Evolutionary conservation across 768 basidiomycete species (phyloP).

Genomic region (Sporobolomyces pararoseus): DNA sequence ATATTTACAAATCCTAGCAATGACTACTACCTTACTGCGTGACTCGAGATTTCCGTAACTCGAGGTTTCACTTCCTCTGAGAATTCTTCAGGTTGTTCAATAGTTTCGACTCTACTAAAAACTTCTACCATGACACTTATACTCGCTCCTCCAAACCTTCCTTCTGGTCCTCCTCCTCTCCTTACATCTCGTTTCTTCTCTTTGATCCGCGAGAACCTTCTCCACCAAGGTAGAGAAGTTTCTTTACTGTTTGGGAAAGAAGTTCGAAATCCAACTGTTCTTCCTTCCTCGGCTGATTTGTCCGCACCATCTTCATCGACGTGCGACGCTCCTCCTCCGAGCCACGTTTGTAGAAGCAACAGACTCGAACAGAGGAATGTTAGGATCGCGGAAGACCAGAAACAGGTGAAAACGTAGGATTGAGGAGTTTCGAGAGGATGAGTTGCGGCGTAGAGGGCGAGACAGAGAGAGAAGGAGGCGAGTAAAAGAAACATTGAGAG

Average conservation of each 20-base stretch:
- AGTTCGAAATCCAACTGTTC: no score
- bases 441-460: slow-evolving; percentile 4
- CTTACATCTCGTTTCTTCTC: no score
- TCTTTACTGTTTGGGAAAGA: no score
- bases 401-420: slow-evolving; percentile 11
- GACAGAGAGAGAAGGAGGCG: slow-evolving; percentile 4
- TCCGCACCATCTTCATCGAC: not conserved
- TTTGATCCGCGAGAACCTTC: not conserved
- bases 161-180: not conserved
- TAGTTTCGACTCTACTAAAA: no score
- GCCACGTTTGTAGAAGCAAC: not conserved
- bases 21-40: no score
- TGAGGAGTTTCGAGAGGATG: slow-evolving; percentile 1
- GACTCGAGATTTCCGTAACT: no score
- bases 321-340: not conserved
- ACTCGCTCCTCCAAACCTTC: not conserved
- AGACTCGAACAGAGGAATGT: not conserved
- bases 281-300: no score
- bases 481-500: slow-evolving; percentile 13
- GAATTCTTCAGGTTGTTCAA: no score
- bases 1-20: no score
- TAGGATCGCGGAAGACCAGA: slow-evolving; percentile 3
- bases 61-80: no score
- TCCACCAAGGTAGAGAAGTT: not conserved
- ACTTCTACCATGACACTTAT: slow-evolving; percentile 9